A percentile compares a stretch with the other conserved stretches of the same genome.
Conservation (phyloP, 805 yeast genomes). For the Candida pseudoglaebosa region DNA sequence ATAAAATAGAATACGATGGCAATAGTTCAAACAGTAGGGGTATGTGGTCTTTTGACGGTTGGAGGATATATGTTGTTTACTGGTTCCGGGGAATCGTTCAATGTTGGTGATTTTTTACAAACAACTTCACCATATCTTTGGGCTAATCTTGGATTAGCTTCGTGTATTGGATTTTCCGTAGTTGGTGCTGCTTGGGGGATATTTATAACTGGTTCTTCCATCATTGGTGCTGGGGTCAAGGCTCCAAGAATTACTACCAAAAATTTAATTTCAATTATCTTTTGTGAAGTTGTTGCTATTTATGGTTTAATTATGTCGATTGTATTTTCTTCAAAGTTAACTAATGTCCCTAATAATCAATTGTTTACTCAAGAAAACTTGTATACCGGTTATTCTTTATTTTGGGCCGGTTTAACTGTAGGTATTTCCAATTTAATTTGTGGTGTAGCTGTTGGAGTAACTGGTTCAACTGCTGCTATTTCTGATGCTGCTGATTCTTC, state of each 20-base stretch:
- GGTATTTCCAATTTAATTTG: conserved; percentile 91
- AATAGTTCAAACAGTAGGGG: conserved; percentile 18
- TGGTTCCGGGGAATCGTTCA: conserved; percentile 88
- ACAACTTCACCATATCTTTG: conserved; percentile 93
- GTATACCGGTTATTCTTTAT: conserved; percentile 91
- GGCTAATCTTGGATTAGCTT: conserved; percentile 87
- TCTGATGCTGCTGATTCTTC: conserved; percentile 97
- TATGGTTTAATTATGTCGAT: conserved; percentile 97
- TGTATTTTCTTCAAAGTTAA: conserved; percentile 88
- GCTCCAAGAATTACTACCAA: conserved; percentile 97
- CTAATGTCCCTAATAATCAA: conserved; percentile 58
- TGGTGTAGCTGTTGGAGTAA: conserved; percentile 95
- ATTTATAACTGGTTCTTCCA: conserved; percentile 89
- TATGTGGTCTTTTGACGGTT: conserved; percentile 32
- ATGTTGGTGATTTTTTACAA: conserved; percentile 83
- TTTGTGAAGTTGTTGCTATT: conserved; percentile 98
- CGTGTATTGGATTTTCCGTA: conserved; percentile 90
- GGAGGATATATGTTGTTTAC: conserved; percentile 75
- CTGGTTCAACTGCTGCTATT: conserved; percentile 98
- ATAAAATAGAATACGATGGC: background rate
- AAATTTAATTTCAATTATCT: conserved; percentile 92
- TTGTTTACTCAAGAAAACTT: conserved; percentile 77
- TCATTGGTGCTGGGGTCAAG: conserved; percentile 96
- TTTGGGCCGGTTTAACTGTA: conserved; percentile 98
- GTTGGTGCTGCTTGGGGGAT: conserved; percentile 99